Evolutionary conservation across 2,329 filamentous ascomycete genomes (phyloP).

Genomic region (Claviceps spartinae): DNA sequence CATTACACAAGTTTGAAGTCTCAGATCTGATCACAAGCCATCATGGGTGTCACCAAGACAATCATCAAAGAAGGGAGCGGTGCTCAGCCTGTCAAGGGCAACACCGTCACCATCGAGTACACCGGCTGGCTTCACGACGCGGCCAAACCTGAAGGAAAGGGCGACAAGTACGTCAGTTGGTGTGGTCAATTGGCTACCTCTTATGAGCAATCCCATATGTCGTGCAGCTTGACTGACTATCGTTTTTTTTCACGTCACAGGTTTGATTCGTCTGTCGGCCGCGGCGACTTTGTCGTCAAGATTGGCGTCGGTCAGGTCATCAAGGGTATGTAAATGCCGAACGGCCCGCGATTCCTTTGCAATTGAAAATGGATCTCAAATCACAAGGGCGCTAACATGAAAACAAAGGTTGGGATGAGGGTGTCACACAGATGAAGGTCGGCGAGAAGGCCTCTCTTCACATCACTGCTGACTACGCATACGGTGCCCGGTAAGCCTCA

Average conservation of each 20-base stretch:
- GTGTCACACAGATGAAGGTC: constrained; percentile 71
- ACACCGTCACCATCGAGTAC: constrained; percentile 80
- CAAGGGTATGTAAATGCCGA: constrained; percentile 43
- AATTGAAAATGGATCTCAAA: background rate
- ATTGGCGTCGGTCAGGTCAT: constrained; percentile 84
- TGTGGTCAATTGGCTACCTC: background rate
- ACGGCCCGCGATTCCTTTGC: too few relatives aligned
- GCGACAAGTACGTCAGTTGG: constrained; percentile 47
- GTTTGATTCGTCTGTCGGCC: constrained; percentile 76
- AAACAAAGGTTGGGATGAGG: constrained; percentile 64
- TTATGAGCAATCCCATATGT: background rate
- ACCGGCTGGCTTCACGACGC: constrained; percentile 72
- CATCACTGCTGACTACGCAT: constrained; percentile 40
- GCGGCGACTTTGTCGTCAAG: constrained; percentile 58
- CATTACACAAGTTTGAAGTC: background rate
- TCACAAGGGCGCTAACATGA: constrained; percentile 4
- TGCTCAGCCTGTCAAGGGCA: constrained; percentile 47
- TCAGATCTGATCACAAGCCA: constrained; percentile 13
- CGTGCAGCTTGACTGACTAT: background rate
- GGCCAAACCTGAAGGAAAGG: constrained; percentile 47
- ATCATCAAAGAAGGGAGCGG: constrained; percentile 47
- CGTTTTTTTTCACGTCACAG: constrained; percentile 28
- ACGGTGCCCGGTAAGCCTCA: constrained; percentile 31
- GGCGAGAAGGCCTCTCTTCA: constrained; percentile 81
- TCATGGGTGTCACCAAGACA: constrained; percentile 64